Evolutionary conservation across 441 rosid genomes (phyloP).

Genomic region (Aquilaria agallochum): DNA sequence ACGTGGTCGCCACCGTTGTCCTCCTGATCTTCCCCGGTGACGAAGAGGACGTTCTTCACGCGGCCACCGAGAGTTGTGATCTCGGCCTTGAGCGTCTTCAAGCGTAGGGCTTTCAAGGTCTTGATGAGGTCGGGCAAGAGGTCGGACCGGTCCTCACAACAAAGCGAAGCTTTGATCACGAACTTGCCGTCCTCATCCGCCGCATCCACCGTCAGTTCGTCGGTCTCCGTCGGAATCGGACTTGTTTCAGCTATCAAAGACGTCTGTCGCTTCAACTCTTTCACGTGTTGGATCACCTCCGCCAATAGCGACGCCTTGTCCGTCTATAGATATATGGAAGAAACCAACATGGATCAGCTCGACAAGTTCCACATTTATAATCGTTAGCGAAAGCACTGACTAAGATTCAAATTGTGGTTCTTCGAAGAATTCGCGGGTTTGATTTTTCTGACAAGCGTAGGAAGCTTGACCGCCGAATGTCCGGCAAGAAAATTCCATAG

Average conservation of each 20-base stretch:
- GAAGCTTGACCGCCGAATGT: conserved; percentile 21
- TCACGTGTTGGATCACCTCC: conserved; percentile 94
- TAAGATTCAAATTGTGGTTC: neutral
- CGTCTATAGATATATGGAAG: conserved; percentile 38
- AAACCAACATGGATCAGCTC: neutral
- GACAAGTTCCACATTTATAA: too few relatives aligned
- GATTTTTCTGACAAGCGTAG: neutral
- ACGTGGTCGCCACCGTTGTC: conserved; percentile 29
- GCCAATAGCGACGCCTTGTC: conserved; percentile 97
- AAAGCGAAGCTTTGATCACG: conserved; percentile 82
- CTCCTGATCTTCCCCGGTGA: conserved; percentile 75
- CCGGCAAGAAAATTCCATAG: conserved; percentile 58
- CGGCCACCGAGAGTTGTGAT: conserved; percentile 91
- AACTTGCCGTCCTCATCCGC: conserved; percentile 80
- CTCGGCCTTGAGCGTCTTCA: conserved; percentile 85
- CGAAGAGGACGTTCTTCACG: conserved; percentile 78
- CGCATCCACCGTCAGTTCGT: conserved; percentile 79
- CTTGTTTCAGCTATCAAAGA: conserved; percentile 76
- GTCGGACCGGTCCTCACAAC: conserved; percentile 90
- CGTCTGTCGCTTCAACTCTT: conserved; percentile 83
- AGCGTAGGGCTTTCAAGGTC: conserved; percentile 67
- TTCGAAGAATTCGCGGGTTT: conserved; percentile 15
- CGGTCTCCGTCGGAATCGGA: conserved; percentile 75
- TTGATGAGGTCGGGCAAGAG: conserved; percentile 87
- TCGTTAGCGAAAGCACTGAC: too few relatives aligned